phyloP scores from a whole-genome alignment of 768 basidiomycete species.

The Ephemerocybe angulata region DNA sequence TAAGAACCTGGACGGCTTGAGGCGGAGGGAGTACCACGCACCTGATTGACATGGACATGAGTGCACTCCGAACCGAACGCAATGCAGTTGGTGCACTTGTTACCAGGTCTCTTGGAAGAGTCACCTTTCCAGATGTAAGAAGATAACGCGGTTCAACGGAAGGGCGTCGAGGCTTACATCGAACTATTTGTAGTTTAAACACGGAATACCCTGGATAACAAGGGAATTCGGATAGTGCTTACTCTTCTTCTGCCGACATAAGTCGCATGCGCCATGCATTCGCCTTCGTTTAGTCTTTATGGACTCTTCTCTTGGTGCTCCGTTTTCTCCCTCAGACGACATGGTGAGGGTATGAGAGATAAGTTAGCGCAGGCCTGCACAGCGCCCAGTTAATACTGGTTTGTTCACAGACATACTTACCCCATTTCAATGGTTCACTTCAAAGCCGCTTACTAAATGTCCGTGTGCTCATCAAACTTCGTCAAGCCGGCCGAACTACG shows the following conservation, averaged over 20 bases:
- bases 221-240: neutral
- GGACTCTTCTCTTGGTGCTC: neutral
- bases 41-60: slow-evolving; percentile 44
- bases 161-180: slow-evolving; percentile 21
- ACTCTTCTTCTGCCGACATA: slow-evolving; percentile 5
- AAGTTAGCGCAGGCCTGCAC: too few relatives aligned
- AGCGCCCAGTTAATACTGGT: too few relatives aligned
- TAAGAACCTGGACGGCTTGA: too few relatives aligned
- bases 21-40: slow-evolving; percentile 19
- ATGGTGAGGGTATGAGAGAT: neutral
- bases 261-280: slow-evolving; percentile 1
- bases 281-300: slow-evolving; percentile 1
- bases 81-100: slow-evolving; percentile 47
- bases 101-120: slow-evolving; percentile 47
- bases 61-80: slow-evolving; percentile 46
- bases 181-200: slow-evolving; percentile 15
- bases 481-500: too few relatives aligned
- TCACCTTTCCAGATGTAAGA: slow-evolving; percentile 33
- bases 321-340: slow-evolving; percentile 2
- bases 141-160: neutral
- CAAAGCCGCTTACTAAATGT: too few relatives aligned
- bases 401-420: too few relatives aligned
- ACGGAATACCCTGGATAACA: neutral
- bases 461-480: too few relatives aligned
- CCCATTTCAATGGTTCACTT: too few relatives aligned